Evolutionary conservation across 495 filamentous ascomycete genomes (phyloP).

Genomic region (Hypoxylon cercidicola): DNA sequence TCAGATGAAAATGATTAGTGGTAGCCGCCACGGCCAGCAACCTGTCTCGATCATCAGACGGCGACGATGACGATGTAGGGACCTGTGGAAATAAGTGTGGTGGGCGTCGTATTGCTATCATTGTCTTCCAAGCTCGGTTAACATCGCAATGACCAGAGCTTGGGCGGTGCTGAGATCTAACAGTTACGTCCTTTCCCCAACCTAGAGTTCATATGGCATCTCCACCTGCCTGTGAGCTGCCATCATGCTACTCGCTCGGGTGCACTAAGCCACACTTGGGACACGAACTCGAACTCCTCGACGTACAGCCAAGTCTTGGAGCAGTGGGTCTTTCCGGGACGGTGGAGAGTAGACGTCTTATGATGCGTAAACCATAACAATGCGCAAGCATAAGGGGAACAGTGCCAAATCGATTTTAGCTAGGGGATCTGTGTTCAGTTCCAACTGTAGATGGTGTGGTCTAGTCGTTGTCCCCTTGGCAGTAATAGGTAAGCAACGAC

Average conservation of each 20-base stretch:
- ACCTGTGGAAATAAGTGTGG: conserved; percentile 5
- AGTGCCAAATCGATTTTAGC: background rate
- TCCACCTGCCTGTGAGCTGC: background rate
- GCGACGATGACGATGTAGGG: no score
- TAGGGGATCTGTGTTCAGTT: background rate
- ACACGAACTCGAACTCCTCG: no score
- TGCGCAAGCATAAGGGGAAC: no score
- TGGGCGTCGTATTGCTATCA: background rate
- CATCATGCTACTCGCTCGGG: background rate
- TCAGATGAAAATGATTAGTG: conserved; percentile 9
- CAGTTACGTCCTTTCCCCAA: conserved; percentile 22
- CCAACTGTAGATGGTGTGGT: conserved; percentile 3
- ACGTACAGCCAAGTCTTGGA: no score
- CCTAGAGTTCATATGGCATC: background rate
- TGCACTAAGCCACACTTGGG: background rate
- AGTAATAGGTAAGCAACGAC: background rate
- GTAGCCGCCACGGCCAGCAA: background rate
- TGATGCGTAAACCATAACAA: no score
- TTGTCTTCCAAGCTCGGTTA: conserved; percentile 3
- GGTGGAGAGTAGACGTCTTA: no score
- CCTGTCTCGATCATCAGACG: no score
- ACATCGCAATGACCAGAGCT: conserved; percentile 1
- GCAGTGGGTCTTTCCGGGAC: no score
- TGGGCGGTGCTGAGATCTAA: conserved; percentile 26
- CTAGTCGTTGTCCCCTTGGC: background rate